phyloP scores from a whole-genome alignment of 2,329 filamentous ascomycete species.

The Colletotrichum sp. region DNA sequence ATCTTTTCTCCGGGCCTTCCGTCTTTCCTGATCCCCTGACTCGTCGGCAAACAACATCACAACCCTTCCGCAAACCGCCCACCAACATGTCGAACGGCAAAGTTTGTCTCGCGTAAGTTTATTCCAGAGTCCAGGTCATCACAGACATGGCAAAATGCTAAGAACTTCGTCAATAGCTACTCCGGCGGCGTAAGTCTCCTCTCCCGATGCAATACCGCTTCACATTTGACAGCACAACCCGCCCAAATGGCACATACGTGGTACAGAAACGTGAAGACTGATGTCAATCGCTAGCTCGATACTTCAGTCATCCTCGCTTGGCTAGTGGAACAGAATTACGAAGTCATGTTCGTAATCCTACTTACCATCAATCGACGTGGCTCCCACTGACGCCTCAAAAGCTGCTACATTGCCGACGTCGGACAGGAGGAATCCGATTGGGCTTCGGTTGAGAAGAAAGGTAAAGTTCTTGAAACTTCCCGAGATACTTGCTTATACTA shows the following conservation, averaged over 20 bases:
- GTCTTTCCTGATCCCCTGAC: not conserved
- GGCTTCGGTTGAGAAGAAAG: slow-evolving; percentile 72
- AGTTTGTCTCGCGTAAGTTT: slow-evolving; percentile 1
- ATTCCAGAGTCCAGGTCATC: not conserved
- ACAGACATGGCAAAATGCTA: not conserved
- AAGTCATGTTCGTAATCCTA: not conserved
- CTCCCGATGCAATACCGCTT: not conserved
- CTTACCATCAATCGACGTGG: not conserved
- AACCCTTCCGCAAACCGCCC: not conserved
- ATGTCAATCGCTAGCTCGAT: not conserved
- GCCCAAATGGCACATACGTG: too few relatives aligned
- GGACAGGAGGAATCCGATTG: slow-evolving; percentile 73
- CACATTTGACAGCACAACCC: not conserved
- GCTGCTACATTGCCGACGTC: slow-evolving; percentile 64
- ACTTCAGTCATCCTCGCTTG: slow-evolving; percentile 20
- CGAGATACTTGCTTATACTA: not conserved
- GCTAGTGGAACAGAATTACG: slow-evolving; percentile 5
- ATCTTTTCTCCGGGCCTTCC: not conserved
- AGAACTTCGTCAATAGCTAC: not conserved
- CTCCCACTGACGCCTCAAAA: not conserved
- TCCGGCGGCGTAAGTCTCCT: not conserved
- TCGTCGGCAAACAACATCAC: not conserved
- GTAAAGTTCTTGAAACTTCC: slow-evolving; percentile 27
- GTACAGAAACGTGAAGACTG: not conserved
- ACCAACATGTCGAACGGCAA: not conserved